phyloP scores from a whole-genome alignment of 2,329 filamentous ascomycete species.

The Colletotrichum tamarilloi region DNA sequence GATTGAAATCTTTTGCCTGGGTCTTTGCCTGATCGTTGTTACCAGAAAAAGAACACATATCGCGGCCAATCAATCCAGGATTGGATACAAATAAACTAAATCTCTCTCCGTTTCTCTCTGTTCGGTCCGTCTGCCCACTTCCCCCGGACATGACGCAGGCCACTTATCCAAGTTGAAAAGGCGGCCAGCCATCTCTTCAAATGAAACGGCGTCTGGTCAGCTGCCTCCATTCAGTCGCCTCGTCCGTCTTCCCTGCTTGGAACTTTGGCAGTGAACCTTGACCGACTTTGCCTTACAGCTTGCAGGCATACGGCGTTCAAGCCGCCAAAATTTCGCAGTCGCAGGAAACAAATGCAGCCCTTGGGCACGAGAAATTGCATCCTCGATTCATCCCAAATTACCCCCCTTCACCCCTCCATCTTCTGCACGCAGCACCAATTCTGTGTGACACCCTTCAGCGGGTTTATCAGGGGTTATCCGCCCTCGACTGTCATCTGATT shows the following conservation, averaged over 20 bases:
- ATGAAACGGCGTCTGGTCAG: neutral
- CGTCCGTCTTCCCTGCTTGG: neutral
- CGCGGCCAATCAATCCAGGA: neutral
- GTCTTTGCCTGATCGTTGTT: neutral
- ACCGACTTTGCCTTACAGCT: neutral
- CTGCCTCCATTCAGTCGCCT: neutral
- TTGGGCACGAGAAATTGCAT: slow-evolving; percentile 28
- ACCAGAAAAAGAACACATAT: slow-evolving; percentile 16
- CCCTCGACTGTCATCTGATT: slow-evolving; percentile 23
- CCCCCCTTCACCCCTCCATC: slow-evolving; percentile 3
- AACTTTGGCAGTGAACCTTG: too few species aligned
- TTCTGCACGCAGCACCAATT: neutral
- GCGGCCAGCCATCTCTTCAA: neutral
- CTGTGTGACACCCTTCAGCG: slow-evolving; percentile 11
- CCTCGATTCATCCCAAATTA: slow-evolving; percentile 21
- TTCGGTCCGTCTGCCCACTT: neutral
- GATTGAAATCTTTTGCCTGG: slow-evolving; percentile 3
- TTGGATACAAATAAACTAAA: slow-evolving; percentile 1
- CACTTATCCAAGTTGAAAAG: neutral
- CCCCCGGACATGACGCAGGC: neutral
- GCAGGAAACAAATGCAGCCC: neutral
- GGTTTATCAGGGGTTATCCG: slow-evolving; percentile 20
- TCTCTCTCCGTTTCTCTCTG: neutral
- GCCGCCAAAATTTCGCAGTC: too few species aligned
- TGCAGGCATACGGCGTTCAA: neutral